Conservation (phyloP, 257 asterid species). For the Solanum sitiens region DNA sequence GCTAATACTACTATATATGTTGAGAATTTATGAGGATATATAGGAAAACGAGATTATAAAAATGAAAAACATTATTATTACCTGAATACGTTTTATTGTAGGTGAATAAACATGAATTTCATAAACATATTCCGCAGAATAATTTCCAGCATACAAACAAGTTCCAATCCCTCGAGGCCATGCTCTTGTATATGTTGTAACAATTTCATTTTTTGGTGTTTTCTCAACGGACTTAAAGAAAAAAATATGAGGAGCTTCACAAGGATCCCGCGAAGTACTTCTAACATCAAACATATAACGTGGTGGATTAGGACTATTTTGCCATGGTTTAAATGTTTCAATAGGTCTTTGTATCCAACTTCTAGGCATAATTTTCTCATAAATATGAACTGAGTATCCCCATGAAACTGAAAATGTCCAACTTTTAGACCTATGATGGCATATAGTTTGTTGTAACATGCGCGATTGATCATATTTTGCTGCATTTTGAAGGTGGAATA, state of each 20-base stretch:
- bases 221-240: slow-evolving; percentile 16
- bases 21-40: neutral
- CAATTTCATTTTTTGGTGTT: neutral
- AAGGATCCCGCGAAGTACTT: slow-evolving; percentile 14
- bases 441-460: slow-evolving; percentile 30
- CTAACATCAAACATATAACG: slow-evolving; percentile 57
- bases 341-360: slow-evolving; percentile 32
- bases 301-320: slow-evolving; percentile 12
- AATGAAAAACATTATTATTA: neutral
- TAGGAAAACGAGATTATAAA: neutral
- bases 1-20: neutral
- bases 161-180: slow-evolving; percentile 19
- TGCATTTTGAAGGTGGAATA: slow-evolving; percentile 24
- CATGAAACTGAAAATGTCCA: slow-evolving; percentile 38
- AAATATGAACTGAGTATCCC: slow-evolving; percentile 35
- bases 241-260: slow-evolving; percentile 53
- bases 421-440: slow-evolving; percentile 11
- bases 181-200: slow-evolving; percentile 16
- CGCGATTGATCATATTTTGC: slow-evolving; percentile 28
- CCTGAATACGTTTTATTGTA: slow-evolving; percentile 20
- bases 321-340: slow-evolving; percentile 49
- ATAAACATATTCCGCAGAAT: slow-evolving; percentile 34
- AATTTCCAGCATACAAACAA: slow-evolving; percentile 22
- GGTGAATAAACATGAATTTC: slow-evolving; percentile 29
- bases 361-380: slow-evolving; percentile 22